Evolutionary conservation across 306 rosid genomes (phyloP).

Genomic region (Malus asiatica): DNA sequence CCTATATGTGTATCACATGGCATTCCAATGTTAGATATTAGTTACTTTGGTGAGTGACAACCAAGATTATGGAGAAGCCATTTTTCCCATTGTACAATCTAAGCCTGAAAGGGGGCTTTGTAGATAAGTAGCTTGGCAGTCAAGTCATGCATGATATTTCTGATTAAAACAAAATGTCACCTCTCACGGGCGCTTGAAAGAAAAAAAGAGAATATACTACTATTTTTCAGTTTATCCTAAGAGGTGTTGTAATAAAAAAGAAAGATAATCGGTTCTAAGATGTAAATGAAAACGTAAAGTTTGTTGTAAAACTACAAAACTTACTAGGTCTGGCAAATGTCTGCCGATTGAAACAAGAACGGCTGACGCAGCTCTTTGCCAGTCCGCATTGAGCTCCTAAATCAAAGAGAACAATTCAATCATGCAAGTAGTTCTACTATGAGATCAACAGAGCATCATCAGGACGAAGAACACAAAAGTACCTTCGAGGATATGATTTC

Average conservation of each 20-base stretch:
- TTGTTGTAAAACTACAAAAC: constrained; percentile 16
- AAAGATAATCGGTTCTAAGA: neutral
- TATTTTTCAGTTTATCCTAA: neutral
- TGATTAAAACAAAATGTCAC: neutral
- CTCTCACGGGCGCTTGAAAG: neutral
- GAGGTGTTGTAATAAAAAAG: neutral
- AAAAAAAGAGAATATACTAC: neutral
- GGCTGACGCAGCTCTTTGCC: constrained; percentile 91
- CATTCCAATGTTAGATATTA: too few species aligned
- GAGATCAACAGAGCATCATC: neutral
- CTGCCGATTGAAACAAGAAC: constrained; percentile 87
- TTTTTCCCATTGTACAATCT: too few species aligned
- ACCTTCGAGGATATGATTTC: constrained; percentile 92
- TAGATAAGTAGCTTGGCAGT: neutral
- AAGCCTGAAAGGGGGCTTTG: neutral
- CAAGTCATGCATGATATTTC: neutral
- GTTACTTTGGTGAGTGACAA: neutral
- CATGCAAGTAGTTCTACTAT: neutral
- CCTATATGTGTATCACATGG: neutral
- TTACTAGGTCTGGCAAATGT: constrained; percentile 88
- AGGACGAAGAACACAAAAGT: constrained; percentile 6
- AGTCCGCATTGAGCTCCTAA: constrained; percentile 78
- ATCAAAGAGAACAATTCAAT: constrained; percentile 19
- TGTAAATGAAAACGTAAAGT: neutral
- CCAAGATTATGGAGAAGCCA: neutral